These are phyloP conservation scores for Cladophialophora bantiana DNA, from an alignment of 2,329 filamentous ascomycete species.

Conservation along the genomic window DNA sequence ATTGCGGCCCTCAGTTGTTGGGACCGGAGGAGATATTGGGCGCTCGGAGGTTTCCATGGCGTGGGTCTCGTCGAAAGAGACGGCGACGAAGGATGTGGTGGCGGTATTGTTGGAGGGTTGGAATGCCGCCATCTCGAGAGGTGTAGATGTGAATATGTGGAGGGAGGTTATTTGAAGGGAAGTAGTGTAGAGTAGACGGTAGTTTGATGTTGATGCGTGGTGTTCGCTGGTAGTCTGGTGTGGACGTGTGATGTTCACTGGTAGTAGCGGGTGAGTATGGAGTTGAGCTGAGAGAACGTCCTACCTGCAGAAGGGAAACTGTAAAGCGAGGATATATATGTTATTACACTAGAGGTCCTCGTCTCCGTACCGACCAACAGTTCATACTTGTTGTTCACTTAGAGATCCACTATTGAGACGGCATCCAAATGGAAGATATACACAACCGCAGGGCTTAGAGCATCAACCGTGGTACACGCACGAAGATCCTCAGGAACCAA, in stretches of 20 bases:
- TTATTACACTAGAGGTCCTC: not conserved
- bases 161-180: not conserved
- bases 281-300: not conserved
- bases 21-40: not conserved
- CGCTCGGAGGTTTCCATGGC: not conserved
- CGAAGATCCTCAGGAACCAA: not conserved
- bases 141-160: not conserved
- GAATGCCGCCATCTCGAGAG: not conserved
- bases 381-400: not conserved
- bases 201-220: not conserved
- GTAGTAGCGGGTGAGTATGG: not conserved
- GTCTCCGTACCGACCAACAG: not conserved
- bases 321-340: not conserved
- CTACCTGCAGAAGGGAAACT: not conserved
- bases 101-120: not conserved
- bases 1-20: not conserved
- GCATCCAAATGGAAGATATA: not conserved
- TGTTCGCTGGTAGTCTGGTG: not conserved
- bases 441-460: not conserved
- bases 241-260: not conserved
- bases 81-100: not conserved
- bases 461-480: no score
- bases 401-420: not conserved
- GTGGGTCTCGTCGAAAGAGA: not conserved
- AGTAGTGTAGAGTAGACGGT: not conserved